Conservation (phyloP, 257 asterid species). For the Henckelia pumila region DNA sequence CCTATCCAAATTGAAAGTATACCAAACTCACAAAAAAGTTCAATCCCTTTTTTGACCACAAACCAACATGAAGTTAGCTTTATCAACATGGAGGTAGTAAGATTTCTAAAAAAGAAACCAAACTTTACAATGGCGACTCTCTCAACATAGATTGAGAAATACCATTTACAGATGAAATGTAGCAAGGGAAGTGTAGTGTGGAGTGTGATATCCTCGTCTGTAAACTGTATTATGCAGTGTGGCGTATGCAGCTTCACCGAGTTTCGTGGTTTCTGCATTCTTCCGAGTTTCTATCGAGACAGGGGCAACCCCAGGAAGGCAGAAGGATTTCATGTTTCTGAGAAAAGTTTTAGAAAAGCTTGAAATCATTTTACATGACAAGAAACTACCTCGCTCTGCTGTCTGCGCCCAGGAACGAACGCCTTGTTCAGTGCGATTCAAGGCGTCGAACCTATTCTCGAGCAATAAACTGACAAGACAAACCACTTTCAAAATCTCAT, state of each 20-base stretch:
- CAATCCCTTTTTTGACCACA: neutral
- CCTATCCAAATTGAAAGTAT: no score
- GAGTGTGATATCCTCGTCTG: slow-evolving; percentile 1
- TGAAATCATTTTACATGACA: neutral
- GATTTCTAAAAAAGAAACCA: neutral
- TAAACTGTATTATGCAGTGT: slow-evolving; percentile 10
- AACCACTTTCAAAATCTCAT: slow-evolving; percentile 12
- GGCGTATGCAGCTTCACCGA: slow-evolving; percentile 4
- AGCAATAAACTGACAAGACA: neutral
- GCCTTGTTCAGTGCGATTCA: slow-evolving; percentile 20
- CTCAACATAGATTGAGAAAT: neutral
- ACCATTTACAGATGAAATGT: no score
- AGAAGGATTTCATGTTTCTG: no score
- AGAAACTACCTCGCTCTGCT: neutral
- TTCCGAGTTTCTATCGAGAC: neutral
- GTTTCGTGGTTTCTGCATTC: neutral
- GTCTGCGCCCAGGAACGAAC: neutral
- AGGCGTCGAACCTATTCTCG: neutral
- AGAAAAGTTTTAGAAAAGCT: neutral
- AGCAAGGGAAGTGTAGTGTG: neutral
- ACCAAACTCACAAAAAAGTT: neutral
- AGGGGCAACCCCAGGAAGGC: neutral
- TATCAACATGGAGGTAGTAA: neutral
- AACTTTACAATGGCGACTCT: neutral
- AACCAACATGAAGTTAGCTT: neutral